phyloP scores from a whole-genome alignment of 306 rosid genomes.

The Alnus glutinosa region DNA sequence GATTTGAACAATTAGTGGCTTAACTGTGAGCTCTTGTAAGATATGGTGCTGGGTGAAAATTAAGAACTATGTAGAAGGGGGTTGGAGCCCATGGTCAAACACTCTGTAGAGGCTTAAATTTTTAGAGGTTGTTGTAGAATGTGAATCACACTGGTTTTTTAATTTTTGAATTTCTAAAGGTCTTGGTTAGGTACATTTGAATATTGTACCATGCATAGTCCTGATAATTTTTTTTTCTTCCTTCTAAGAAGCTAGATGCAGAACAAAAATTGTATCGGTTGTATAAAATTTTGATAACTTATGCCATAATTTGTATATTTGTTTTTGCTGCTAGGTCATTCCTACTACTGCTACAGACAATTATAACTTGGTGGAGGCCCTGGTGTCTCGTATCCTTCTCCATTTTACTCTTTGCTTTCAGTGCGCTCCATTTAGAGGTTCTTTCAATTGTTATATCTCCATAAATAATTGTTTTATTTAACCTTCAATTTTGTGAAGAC shows the following conservation, averaged over 20 bases:
- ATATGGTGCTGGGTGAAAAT: neutral
- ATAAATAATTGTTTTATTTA: constrained; percentile 41
- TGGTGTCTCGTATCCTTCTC: constrained; percentile 85
- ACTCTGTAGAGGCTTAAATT: neutral
- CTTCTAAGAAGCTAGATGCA: neutral
- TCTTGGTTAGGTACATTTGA: neutral
- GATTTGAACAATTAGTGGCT: neutral
- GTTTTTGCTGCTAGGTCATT: constrained; percentile 53
- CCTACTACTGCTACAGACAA: constrained; percentile 61
- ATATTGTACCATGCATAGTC: neutral
- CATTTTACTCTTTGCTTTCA: constrained; percentile 18
- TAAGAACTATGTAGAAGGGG: neutral
- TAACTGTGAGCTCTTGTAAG: neutral
- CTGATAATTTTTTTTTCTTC: neutral
- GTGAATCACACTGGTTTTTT: neutral
- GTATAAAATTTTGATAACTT: neutral
- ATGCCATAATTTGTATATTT: constrained; percentile 6
- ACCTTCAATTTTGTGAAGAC: constrained; percentile 47
- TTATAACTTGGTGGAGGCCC: constrained; percentile 74
- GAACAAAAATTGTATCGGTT: neutral
- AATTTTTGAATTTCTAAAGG: neutral
- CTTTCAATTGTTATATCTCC: constrained; percentile 17
- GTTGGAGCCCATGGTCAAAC: neutral
- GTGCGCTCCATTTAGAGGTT: constrained; percentile 9
- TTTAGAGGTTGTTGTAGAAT: neutral